Percentiles rank a stretch among this genome's conserved stretches.
Evolutionary conservation across 2,329 filamentous ascomycete genomes (phyloP).

Genomic region (Verticillium nonalfalfae): DNA sequence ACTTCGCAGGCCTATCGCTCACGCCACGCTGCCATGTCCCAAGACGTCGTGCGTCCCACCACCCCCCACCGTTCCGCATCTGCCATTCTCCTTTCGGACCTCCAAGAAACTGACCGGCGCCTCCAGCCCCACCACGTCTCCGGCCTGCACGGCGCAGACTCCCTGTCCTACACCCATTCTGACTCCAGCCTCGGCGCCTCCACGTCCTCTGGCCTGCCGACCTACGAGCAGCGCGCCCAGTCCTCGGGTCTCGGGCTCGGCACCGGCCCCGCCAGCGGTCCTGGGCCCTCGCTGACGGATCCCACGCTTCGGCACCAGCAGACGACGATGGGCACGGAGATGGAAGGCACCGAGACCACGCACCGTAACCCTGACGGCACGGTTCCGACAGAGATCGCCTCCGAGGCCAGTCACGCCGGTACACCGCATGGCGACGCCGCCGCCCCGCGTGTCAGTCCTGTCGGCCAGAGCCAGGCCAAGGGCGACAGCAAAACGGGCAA

Average conservation of each 20-base stretch:
- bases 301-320: conserved; percentile 6
- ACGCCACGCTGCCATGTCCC: background rate
- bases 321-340: conserved; percentile 4
- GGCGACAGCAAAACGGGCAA: conserved; percentile 46
- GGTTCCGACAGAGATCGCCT: background rate
- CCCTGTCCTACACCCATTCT: conserved; percentile 13
- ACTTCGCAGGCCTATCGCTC: background rate
- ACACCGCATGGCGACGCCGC: conserved; percentile 8
- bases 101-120: background rate
- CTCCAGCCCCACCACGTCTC: background rate
- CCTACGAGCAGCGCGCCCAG: conserved; percentile 1
- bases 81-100: too few relatives aligned
- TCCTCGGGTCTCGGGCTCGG: conserved; percentile 6
- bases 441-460: conserved; percentile 12
- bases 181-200: conserved; percentile 10
- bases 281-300: too few relatives aligned
- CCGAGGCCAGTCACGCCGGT: background rate
- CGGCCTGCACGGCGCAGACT: conserved; percentile 9
- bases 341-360: background rate
- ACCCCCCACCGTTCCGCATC: background rate
- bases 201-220: background rate
- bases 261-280: conserved; percentile 4
- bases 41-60: background rate
- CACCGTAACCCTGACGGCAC: conserved; percentile 4
- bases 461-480: conserved; percentile 22